Conservation (phyloP, 2,329 filamentous ascomycete genomes). For the Exophiala bonariae region DNA sequence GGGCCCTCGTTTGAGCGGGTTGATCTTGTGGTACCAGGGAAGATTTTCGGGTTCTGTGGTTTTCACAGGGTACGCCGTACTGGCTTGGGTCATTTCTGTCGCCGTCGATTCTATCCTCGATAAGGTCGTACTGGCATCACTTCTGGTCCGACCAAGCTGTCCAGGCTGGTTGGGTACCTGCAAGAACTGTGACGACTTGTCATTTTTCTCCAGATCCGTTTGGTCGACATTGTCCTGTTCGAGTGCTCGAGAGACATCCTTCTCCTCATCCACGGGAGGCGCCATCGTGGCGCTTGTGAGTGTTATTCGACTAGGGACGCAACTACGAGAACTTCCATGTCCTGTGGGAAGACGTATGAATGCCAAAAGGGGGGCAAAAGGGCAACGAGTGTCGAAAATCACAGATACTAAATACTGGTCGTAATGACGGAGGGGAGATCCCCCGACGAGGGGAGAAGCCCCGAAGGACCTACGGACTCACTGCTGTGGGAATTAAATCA, state of each 20-base stretch:
- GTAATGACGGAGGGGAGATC: too few relatives aligned
- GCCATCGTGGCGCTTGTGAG: constrained; percentile 7
- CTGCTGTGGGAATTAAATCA: too few relatives aligned
- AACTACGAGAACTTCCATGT: too few relatives aligned
- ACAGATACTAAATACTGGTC: too few relatives aligned
- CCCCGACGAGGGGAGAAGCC: too few relatives aligned
- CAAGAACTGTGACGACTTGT: constrained; percentile 23
- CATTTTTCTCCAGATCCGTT: constrained; percentile 23
- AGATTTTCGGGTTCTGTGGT: constrained; percentile 15
- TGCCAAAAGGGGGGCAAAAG: too few relatives aligned
- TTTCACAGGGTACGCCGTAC: constrained; percentile 24
- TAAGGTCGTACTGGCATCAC: constrained; percentile 34
- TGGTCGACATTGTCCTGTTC: constrained; percentile 30
- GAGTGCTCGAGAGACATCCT: constrained; percentile 22
- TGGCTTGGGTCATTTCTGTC: constrained; percentile 41
- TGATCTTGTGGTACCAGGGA: constrained; percentile 43
- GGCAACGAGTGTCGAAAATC: too few relatives aligned
- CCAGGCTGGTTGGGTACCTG: constrained; percentile 15
- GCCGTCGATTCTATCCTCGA: constrained; percentile 40
- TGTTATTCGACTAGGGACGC: constrained; percentile 1
- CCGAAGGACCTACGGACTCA: too few relatives aligned
- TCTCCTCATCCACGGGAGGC: constrained; percentile 18
- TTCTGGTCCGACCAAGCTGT: constrained; percentile 18
- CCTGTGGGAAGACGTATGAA: too few relatives aligned
- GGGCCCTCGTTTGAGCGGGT: constrained; percentile 47